phyloP scores from a whole-genome alignment of 768 basidiomycete species.

The Candolleomyces eurysporus region DNA sequence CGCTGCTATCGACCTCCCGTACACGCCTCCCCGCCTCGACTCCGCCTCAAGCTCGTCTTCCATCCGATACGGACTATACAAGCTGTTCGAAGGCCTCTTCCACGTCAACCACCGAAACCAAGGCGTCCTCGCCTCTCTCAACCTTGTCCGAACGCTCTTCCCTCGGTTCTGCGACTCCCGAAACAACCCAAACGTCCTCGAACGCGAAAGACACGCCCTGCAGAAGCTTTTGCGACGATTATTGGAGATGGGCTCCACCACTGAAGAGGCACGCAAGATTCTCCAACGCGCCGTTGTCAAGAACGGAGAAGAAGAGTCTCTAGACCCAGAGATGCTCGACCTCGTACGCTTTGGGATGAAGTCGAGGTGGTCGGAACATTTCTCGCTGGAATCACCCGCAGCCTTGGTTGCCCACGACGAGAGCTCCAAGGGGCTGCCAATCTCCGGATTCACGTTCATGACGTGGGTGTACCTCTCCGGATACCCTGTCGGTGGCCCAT shows the following conservation, averaged over 20 bases:
- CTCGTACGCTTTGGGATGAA: constrained; percentile 69
- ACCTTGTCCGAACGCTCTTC: constrained; percentile 54
- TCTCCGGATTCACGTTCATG: constrained; percentile 72
- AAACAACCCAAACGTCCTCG: constrained; percentile 21
- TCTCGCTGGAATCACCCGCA: constrained; percentile 62
- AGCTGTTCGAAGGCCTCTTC: constrained; percentile 61
- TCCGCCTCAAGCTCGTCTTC: constrained; percentile 9
- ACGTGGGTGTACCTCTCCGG: constrained; percentile 50
- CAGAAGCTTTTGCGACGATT: constrained; percentile 66
- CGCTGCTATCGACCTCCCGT: constrained; percentile 31
- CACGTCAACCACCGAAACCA: constrained; percentile 66
- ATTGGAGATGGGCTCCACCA: constrained; percentile 72
- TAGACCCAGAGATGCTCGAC: constrained; percentile 68
- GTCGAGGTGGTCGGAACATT: constrained; percentile 76
- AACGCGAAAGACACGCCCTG: constrained; percentile 53
- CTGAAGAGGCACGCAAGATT: constrained; percentile 59
- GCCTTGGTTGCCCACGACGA: constrained; percentile 47
- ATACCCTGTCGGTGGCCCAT: constrained; percentile 30
- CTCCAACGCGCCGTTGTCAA: constrained; percentile 56
- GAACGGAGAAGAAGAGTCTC: constrained; percentile 40
- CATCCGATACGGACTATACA: constrained; percentile 55
- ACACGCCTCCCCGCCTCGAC: constrained; percentile 23
- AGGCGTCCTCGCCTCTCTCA: constrained; percentile 59
- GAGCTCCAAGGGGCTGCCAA: constrained; percentile 46
- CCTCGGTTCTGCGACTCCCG: constrained; percentile 35